phyloP scores from a whole-genome alignment of 1,284 basidiomycete species.

The Tranzscheliella williamsii region DNA sequence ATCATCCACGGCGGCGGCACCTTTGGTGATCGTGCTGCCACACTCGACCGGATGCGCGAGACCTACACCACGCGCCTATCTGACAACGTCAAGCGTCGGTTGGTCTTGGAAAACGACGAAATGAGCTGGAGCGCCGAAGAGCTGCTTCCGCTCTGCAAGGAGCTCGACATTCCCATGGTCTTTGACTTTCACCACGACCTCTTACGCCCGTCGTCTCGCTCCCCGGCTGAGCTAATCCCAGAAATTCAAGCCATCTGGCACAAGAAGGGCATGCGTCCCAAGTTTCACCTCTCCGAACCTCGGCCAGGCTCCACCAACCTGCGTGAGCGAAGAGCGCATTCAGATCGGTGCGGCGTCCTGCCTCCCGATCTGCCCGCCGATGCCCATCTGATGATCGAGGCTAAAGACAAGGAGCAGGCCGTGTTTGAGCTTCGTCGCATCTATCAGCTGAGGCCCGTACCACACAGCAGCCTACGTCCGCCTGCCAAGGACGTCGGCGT shows the following conservation, averaged over 20 bases:
- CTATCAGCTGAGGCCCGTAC: constrained; percentile 73
- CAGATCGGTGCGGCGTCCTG: constrained; percentile 73
- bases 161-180: constrained; percentile 75
- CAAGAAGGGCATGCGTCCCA: constrained; percentile 74
- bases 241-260: constrained; percentile 76
- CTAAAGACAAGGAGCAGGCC: constrained; percentile 89
- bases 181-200: constrained; percentile 57
- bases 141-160: constrained; percentile 77
- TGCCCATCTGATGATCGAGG: constrained; percentile 86
- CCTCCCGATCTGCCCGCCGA: constrained; percentile 66
- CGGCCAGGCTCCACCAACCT: constrained; percentile 19
- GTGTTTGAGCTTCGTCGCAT: constrained; percentile 81
- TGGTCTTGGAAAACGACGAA: constrained; percentile 91
- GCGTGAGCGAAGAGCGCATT: constrained; percentile 75
- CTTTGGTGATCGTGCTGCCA: constrained; percentile 75
- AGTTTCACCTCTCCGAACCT: constrained; percentile 81
- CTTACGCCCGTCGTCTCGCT: constrained; percentile 56
- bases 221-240: constrained; percentile 68
- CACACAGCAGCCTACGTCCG: constrained; percentile 65
- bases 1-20: constrained; percentile 73
- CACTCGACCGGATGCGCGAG: constrained; percentile 74
- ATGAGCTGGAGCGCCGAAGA: constrained; percentile 86
- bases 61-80: constrained; percentile 70
- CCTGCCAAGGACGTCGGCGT: constrained; percentile 63
- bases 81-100: constrained; percentile 70